These are phyloP conservation scores for Cercospora zeina DNA, from an alignment of 2,329 filamentous ascomycete species.

Conservation along the genomic window DNA sequence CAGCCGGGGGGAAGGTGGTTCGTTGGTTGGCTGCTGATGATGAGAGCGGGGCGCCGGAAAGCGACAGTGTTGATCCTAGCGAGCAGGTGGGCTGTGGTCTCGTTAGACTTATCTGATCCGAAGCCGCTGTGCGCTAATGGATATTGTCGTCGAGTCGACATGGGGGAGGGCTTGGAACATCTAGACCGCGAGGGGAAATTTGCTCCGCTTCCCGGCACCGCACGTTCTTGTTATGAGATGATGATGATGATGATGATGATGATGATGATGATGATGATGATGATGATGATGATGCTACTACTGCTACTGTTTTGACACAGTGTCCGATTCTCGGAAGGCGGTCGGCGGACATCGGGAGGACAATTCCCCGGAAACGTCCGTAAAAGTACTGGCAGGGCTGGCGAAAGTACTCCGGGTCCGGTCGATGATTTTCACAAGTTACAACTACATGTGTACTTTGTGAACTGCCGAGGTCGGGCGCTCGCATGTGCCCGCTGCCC, in stretches of 20 bases:
- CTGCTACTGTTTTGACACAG: too few species aligned
- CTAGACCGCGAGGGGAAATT: neutral
- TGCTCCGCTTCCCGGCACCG: neutral
- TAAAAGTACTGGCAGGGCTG: neutral
- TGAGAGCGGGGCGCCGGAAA: neutral
- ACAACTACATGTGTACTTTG: too few species aligned
- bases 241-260: neutral
- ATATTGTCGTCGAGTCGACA: neutral
- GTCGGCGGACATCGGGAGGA: too few species aligned
- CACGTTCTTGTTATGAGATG: neutral
- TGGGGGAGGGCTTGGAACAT: neutral
- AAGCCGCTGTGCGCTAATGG: neutral
- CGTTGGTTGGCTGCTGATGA: neutral
- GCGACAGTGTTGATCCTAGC: too few species aligned
- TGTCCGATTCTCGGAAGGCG: too few species aligned
- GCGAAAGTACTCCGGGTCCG: neutral
- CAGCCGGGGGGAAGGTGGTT: neutral
- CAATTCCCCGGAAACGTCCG: neutral
- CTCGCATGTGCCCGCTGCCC: neutral
- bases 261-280: neutral
- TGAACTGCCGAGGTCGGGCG: conserved; percentile 1
- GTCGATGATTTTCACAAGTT: neutral
- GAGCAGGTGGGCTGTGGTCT: neutral
- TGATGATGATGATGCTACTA: too few species aligned
- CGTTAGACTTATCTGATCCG: conserved; percentile 10